Base-by-base conservation (phyloP, 1,139 yeast genomes). In the Diutina neorugosa region DNA sequence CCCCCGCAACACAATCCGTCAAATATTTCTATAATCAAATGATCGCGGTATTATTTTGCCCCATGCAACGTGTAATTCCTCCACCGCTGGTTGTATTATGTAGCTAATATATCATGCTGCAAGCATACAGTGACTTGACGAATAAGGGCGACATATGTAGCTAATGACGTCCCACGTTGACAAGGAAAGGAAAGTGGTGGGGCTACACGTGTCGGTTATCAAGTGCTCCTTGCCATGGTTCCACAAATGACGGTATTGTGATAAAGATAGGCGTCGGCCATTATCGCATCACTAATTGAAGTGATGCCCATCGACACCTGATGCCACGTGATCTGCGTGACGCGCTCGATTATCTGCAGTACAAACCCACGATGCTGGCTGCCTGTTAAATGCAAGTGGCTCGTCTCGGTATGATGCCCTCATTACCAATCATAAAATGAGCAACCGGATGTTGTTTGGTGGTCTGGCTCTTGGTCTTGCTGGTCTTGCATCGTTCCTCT, bases 401-500 rank as follows among this genome's bases (percentile, higher is more conserved):
- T n/a, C 37, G 12, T 31, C 37, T 31, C n/a, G 37, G 37, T 12
- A 31, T 11, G 37, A 31, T 31, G 37, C 37, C 37, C 37, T 31
- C 14, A 31, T 27, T 19, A 44, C 50, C 40, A 46, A 27, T 27
- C 20, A n/a, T 8, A 40, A n/a, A 8, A 46, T 46, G 50, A 46
- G 50, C 27, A 46, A 46, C 50, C 50, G 50, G 37, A 46, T 46
- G 50, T 27, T 46, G n/a, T 16, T 46, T 27, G 50, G 50, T 11
- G 50, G 50, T 27, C 50, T 46, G 50, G 50, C 31, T 11, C 16
- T 46, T 27, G 27, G 37, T 18, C 50, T 46, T 27, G 50, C 50
- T 25, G 50, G 50, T 4, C 16, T 46, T 16, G 50, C 50, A 4
- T 46, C 50, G 3, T 46, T 46, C 11, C 27, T 46, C n/a, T 46